A percentile compares a stretch with the other conserved stretches of the same genome.
These are phyloP conservation scores for Nakazawaea wyomingensis DNA, from an alignment of 805 yeast genomes.

Conservation along the genomic window DNA sequence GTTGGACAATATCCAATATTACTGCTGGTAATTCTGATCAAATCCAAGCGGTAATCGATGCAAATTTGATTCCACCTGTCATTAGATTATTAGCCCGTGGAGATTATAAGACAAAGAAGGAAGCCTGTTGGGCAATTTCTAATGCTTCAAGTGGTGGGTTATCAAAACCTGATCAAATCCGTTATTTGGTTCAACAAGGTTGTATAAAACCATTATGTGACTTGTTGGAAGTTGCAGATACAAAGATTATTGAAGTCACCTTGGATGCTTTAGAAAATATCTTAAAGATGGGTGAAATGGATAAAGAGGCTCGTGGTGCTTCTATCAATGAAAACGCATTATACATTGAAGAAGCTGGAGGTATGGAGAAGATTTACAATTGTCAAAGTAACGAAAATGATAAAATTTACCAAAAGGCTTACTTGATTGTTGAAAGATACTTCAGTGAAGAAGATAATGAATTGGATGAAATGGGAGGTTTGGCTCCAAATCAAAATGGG, in stretches of 20 bases:
- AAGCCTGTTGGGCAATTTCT: constrained; percentile 99
- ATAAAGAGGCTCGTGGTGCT: constrained; percentile 69
- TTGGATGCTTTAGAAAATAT: constrained; percentile 94
- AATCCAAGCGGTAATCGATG: constrained; percentile 94
- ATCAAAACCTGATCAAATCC: constrained; percentile 85
- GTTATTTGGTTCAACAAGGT: constrained; percentile 90
- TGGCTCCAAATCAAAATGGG: constrained; percentile 74
- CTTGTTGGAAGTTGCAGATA: constrained; percentile 79
- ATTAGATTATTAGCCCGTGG: constrained; percentile 70
- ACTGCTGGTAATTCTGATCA: constrained; percentile 96
- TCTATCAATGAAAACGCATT: constrained; percentile 81
- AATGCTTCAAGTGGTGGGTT: constrained; percentile 97
- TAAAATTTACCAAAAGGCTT: constrained; percentile 88
- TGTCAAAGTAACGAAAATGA: constrained; percentile 91
- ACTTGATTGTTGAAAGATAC: constrained; percentile 82
- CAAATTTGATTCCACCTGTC: constrained; percentile 89
- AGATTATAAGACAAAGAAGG: constrained; percentile 94
- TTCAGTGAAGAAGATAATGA: constrained; percentile 81
- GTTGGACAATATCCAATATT: constrained; percentile 98
- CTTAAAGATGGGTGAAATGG: constrained; percentile 89
- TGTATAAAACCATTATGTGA: constrained; percentile 97
- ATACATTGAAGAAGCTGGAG: constrained; percentile 96
- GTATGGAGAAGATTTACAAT: constrained; percentile 91
- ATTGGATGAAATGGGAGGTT: constrained; percentile 61
- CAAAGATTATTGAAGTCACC: constrained; percentile 89